Evolutionary conservation across 495 filamentous ascomycete species (phyloP), one percentile per base, ranked within the genome.

Genomic region (Penicillium argentinense): DNA sequence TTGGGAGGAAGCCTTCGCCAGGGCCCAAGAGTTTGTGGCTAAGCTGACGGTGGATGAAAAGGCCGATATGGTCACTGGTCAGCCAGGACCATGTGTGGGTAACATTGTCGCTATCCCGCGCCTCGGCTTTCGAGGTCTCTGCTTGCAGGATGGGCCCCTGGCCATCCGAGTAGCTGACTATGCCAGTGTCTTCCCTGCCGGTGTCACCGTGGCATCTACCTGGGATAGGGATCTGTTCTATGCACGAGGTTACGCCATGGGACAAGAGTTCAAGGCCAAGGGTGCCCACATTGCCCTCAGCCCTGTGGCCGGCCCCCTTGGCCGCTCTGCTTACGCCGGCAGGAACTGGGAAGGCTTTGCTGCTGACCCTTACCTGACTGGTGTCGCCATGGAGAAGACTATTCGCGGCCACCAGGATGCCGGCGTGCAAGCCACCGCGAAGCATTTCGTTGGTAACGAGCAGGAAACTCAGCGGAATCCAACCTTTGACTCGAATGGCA

Each of bases 41-140:
- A 79, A 89, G 66, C 66, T 92, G 49, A 90, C 85, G 0, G 64
- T 91, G 30, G 64, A 83, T 21, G 88, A 93, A 71, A 93, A 92
- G 70, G 81, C 89, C 62, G 90, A 90, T 58, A 61, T 95, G 43
- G 90, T 87, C 3, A 92, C 88, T 1, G 88, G 88, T 55, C 74
- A 74, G 46, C 72, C 74, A 80, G 86, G 85, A 28, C 76, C 80
- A 44, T 91, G 88, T 54, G 89, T 95, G n/a, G 89, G 89, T 17
- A 80, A 92, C 46, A 73, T 71, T 21, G 88, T 87, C 3, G 59
- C 81, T 5, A 64, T 73, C n/a, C 61, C 61, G 9, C 59, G 62
- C 14, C 57, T 72, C 44, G 59, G 66, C 8, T 74, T 79, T 47
- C 71, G 69, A 1, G 62, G 74, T 2, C 67, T 83, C 16, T 82